These are phyloP conservation scores for Graphiopsis chlorocephala DNA, from an alignment of 2,329 filamentous ascomycete species.

Conservation along the genomic window DNA sequence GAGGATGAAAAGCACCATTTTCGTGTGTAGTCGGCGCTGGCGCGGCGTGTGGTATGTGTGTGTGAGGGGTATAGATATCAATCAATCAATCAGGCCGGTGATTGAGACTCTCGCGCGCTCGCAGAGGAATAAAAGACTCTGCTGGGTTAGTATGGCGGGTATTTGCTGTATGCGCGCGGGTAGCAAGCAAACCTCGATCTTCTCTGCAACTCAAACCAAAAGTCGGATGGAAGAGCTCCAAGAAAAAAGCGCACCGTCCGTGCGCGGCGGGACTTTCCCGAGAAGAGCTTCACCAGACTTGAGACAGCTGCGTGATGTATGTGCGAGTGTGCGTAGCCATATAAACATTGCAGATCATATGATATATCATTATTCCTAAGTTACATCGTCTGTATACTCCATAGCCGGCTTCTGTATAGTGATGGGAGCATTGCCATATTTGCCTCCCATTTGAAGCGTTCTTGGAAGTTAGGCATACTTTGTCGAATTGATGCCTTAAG, in stretches of 20 bases:
- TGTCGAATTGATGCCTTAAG: neutral
- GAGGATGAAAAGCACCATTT: constrained; percentile 69
- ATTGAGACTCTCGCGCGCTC: constrained; percentile 10
- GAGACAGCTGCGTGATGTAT: neutral
- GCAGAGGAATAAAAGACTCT: neutral
- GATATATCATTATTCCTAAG: too few species aligned
- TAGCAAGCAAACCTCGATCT: neutral
- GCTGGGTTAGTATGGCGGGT: constrained; percentile 13
- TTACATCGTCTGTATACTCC: too few species aligned
- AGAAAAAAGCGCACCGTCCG: neutral
- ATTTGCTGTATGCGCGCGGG: neutral
- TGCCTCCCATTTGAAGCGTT: too few species aligned
- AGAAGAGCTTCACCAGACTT: neutral
- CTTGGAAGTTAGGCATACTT: too few species aligned
- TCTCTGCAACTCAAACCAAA: constrained; percentile 2
- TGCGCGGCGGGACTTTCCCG: neutral
- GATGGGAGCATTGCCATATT: too few species aligned
- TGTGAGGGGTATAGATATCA: neutral
- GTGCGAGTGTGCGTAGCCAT: too few species aligned
- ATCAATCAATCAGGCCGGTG: constrained; percentile 2
- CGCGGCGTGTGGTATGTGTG: neutral
- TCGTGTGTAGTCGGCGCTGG: constrained; percentile 19
- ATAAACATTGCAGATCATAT: too few species aligned
- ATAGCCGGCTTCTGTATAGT: too few species aligned
- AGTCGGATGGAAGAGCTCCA: constrained; percentile 7